These are phyloP conservation scores for Ophiostoma pallidulum DNA, from an alignment of 2,329 filamentous ascomycete genomes.

Conservation along the genomic window DNA sequence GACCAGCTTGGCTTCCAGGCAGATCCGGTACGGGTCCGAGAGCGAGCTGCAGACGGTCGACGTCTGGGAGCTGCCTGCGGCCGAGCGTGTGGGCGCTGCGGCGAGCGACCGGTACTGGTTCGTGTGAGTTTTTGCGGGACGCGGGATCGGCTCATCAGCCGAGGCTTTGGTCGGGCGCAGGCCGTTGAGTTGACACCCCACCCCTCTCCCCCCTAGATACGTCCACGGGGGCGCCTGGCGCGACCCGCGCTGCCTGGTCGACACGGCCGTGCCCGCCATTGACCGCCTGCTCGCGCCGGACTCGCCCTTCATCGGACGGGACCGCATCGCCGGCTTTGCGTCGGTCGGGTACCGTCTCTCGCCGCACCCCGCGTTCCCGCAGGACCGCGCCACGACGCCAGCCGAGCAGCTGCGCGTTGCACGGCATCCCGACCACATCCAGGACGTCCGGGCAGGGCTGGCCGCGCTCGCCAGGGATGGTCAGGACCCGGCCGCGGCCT, in stretches of 20 bases:
- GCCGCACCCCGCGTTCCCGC: conserved; percentile 37
- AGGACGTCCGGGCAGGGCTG: conserved; percentile 45
- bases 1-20: conserved; percentile 22
- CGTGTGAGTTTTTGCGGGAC: conserved; percentile 29
- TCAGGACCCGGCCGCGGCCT: conserved; percentile 26
- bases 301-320: conserved; percentile 32
- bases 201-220: conserved; percentile 24
- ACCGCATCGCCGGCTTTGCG: conserved; percentile 49
- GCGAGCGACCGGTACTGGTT: conserved; percentile 23
- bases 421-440: conserved; percentile 50
- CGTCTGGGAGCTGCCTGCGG: conserved; percentile 31
- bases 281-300: conserved; percentile 7
- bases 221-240: conserved; percentile 57
- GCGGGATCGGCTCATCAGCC: too few species aligned
- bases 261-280: conserved; percentile 34
- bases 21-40: conserved; percentile 28
- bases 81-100: conserved; percentile 12
- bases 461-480: conserved; percentile 33
- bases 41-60: conserved; percentile 36
- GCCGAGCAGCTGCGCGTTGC: conserved; percentile 31
- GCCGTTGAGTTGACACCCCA: background rate
- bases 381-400: conserved; percentile 31
- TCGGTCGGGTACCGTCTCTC: conserved; percentile 58
- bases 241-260: conserved; percentile 41
- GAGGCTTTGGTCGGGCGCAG: too few species aligned